Percentiles rank a stretch among this genome's conserved stretches.
phyloP scores from a whole-genome alignment of 129 eudicot species.

The Erigeron canadensis region DNA sequence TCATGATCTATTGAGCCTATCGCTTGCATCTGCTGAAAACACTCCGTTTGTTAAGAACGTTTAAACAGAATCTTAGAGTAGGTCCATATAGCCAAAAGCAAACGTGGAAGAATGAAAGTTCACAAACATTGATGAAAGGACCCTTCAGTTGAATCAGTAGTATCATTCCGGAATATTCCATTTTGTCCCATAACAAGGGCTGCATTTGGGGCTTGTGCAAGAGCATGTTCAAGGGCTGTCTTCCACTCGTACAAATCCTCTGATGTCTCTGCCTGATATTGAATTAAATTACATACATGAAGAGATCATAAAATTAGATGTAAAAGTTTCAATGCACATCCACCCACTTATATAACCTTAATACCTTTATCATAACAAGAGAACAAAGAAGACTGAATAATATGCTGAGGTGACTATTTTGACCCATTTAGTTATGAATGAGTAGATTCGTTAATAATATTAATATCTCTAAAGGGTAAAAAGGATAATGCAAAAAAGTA shows the following conservation, averaged over 20 bases:
- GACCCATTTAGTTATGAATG: too few relatives aligned
- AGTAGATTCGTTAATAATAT: too few relatives aligned
- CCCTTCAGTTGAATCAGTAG: constrained; percentile 65
- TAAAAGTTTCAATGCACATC: constrained; percentile 1
- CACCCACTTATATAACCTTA: constrained; percentile 6
- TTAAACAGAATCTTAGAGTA: neutral
- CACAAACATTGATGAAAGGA: constrained; percentile 81
- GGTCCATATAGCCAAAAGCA: neutral
- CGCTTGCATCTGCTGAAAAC: neutral
- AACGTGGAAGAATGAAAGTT: constrained; percentile 12
- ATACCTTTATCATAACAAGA: neutral
- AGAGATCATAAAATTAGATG: neutral
- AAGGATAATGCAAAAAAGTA: too few relatives aligned
- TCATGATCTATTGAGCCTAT: constrained; percentile 5
- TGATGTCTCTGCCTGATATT: constrained; percentile 80
- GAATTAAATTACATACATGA: neutral
- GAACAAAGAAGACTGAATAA: too few relatives aligned
- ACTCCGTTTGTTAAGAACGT: neutral
- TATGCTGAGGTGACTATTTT: too few relatives aligned
- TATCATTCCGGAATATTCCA: constrained; percentile 87
- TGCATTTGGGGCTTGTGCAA: constrained; percentile 80
- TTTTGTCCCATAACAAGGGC: constrained; percentile 98
- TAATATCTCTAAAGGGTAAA: too few relatives aligned
- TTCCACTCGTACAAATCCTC: constrained; percentile 89
- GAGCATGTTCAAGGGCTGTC: constrained; percentile 77